phyloP scores from a whole-genome alignment of 805 yeast genomes.

The Kodamaea restingae region DNA sequence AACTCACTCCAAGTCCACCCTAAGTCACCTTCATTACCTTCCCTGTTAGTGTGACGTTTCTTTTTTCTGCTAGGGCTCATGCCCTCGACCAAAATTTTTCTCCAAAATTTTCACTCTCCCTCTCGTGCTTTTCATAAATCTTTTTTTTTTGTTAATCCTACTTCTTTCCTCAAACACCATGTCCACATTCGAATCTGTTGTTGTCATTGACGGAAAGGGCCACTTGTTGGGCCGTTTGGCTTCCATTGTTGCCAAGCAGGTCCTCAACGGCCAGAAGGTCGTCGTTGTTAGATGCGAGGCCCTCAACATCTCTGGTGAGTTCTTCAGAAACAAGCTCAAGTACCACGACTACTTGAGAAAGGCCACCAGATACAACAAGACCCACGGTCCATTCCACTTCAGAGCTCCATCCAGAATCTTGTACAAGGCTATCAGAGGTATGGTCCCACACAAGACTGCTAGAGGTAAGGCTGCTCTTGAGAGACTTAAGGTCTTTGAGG shows the following conservation, averaged over 20 bases:
- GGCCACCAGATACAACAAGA: conserved; percentile 98
- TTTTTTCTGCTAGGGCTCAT: conserved; percentile 6
- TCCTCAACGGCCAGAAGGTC: conserved; percentile 96
- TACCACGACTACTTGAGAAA: conserved; percentile 99
- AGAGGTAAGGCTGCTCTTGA: conserved; percentile 99
- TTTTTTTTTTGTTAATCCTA: conserved; percentile 7
- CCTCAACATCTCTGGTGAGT: conserved; percentile 98
- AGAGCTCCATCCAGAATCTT: conserved; percentile 99
- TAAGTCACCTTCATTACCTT: no score
- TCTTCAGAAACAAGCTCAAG: conserved; percentile 99
- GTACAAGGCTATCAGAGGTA: conserved; percentile 99
- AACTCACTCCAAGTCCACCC: no score
- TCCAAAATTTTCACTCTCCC: background rate
- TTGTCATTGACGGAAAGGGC: conserved; percentile 99
- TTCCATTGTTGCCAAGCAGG: conserved; percentile 96
- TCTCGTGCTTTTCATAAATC: conserved; percentile 1
- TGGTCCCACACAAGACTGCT: conserved; percentile 99
- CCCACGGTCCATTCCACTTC: conserved; percentile 99
- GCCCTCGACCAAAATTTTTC: conserved; percentile 5
- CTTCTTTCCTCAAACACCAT: conserved; percentile 27
- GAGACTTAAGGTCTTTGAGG: conserved; percentile 99
- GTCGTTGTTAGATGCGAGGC: conserved; percentile 97
- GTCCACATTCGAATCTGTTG: conserved; percentile 94
- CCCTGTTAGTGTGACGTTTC: no score
- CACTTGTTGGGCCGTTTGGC: conserved; percentile 99